These are phyloP conservation scores for Starmerella floricola DNA, from an alignment of 805 yeast species.

Conservation along the genomic window DNA sequence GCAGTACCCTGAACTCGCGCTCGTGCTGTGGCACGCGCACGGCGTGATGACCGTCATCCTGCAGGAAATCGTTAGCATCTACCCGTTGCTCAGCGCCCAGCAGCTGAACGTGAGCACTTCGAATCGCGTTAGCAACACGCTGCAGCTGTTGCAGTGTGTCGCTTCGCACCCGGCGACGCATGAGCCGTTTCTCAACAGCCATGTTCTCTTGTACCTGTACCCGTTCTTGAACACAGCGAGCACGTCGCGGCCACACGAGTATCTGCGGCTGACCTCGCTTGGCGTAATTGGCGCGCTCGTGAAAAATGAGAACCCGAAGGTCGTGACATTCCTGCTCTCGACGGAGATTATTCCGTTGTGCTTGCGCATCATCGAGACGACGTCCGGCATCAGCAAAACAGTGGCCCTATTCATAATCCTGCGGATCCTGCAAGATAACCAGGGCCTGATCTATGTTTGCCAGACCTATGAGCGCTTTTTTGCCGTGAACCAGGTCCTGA, in stretches of 20 bases:
- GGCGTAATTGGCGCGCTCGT: slow-evolving; percentile 97
- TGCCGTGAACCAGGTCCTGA: slow-evolving; percentile 81
- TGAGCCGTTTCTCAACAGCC: slow-evolving; percentile 72
- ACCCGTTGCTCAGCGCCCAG: slow-evolving; percentile 82
- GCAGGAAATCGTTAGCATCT: slow-evolving; percentile 81
- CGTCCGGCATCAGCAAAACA: slow-evolving; percentile 85
- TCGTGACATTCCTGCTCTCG: slow-evolving; percentile 78
- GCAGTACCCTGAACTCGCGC: slow-evolving; percentile 84
- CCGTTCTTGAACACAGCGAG: slow-evolving; percentile 90
- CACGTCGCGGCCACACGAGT: slow-evolving; percentile 86
- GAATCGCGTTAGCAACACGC: slow-evolving; percentile 88
- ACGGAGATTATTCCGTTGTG: slow-evolving; percentile 95
- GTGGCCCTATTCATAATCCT: slow-evolving; percentile 95
- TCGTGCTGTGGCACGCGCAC: slow-evolving; percentile 88
- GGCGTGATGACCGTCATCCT: slow-evolving; percentile 89
- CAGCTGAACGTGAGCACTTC: slow-evolving; percentile 73
- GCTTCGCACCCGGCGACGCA: slow-evolving; percentile 92
- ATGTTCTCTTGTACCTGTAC: slow-evolving; percentile 80
- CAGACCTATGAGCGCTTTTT: slow-evolving; percentile 90
- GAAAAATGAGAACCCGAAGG: slow-evolving; percentile 91
- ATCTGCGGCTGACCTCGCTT: slow-evolving; percentile 77
- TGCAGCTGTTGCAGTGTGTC: slow-evolving; percentile 89
- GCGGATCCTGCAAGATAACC: slow-evolving; percentile 81
- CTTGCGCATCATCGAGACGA: slow-evolving; percentile 85
- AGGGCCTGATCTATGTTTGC: slow-evolving; percentile 83